Base-by-base conservation (phyloP, 2,329 filamentous ascomycete species). In the Stenocarpella maydis region DNA sequence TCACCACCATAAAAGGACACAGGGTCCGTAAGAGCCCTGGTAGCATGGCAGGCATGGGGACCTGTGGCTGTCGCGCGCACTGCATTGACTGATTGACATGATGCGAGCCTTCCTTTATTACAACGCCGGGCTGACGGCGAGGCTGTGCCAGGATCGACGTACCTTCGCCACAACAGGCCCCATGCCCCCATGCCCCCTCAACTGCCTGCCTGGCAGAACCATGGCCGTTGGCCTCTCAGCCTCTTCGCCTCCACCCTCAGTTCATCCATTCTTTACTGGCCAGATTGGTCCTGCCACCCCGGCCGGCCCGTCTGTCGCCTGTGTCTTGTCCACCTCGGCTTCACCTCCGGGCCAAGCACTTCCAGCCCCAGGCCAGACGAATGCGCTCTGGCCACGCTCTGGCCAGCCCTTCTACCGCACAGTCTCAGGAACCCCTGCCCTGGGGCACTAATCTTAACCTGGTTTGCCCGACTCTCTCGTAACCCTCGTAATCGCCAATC, bases 71-170 rank as follows among this genome's bases (percentile, higher is more conserved):
- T n/a, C 58, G 41, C 19, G 10, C 41, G 39, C 58, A 47, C 47
- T 26, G 58, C 58, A 61, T 61, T 47, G 28, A 61, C 9, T 47
- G 58, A 61, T 61, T 47, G 58, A 31, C 58, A 47, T 47, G 10
- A 41, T 61, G 41, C 19, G 58, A 34, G 58, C 58, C 58, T 47
- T 43, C 41, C 58, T 34, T 61, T 47, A 47, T 55, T 61, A 61
- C 58, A 61, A 61, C 58, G n/a, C 26, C 41, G n/a, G 58, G 58
- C 58, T 61, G 47, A 24, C 58, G 41, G 45, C 58, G 58, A 61
- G 58, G 58, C 58, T 61, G 58, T 61, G 58, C n/a, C 58, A 41
- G 34, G 41, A 61, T 61, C 58, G 58, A 19, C 58, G 58, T 61
- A 4, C 41, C 58, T 61, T 49, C 58, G 58, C 58, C 58, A 61